Evolutionary conservation across 179 eudicot genomes (phyloP).

Genomic region (Spinacia oleracea): DNA sequence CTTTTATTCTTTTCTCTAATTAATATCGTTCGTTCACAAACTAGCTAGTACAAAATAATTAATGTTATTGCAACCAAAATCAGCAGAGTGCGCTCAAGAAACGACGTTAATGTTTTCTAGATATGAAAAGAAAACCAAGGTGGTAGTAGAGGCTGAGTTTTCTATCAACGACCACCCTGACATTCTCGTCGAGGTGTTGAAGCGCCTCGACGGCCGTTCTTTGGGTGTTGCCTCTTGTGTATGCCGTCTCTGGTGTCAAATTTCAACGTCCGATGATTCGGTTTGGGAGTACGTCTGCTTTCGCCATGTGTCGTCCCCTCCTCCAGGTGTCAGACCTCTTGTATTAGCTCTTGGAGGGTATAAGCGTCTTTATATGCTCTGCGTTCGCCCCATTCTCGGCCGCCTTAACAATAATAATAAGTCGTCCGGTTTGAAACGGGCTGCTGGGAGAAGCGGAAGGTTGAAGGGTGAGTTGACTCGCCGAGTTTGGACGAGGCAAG

Average conservation of each 20-base stretch:
- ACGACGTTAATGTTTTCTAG: no score
- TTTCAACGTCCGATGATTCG: conserved; percentile 46
- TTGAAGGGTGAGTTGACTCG: conserved; percentile 25
- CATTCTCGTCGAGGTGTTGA: conserved; percentile 53
- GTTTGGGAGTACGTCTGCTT: conserved; percentile 82
- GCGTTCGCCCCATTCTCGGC: conserved; percentile 52
- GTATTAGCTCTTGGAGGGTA: conserved; percentile 73
- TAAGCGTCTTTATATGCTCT: conserved; percentile 60
- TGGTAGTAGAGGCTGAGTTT: conserved; percentile 17
- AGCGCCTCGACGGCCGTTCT: conserved; percentile 60
- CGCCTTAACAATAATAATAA: conserved; percentile 26
- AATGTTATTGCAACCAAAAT: no score
- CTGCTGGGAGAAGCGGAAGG: not conserved
- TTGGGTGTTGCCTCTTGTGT: conserved; percentile 61
- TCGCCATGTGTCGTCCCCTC: conserved; percentile 60
- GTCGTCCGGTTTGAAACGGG: not conserved
- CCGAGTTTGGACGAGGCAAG: conserved; percentile 56
- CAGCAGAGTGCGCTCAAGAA: no score
- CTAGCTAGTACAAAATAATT: no score
- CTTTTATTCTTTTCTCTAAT: not conserved
- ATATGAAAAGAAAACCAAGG: not conserved
- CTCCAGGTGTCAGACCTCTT: conserved; percentile 39
- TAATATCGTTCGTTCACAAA: no score
- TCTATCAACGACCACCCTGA: conserved; percentile 61
- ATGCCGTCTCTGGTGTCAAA: conserved; percentile 55